These are phyloP conservation scores for Pogostemon cablin DNA, from an alignment of 257 asterid genomes.

Conservation along the genomic window DNA sequence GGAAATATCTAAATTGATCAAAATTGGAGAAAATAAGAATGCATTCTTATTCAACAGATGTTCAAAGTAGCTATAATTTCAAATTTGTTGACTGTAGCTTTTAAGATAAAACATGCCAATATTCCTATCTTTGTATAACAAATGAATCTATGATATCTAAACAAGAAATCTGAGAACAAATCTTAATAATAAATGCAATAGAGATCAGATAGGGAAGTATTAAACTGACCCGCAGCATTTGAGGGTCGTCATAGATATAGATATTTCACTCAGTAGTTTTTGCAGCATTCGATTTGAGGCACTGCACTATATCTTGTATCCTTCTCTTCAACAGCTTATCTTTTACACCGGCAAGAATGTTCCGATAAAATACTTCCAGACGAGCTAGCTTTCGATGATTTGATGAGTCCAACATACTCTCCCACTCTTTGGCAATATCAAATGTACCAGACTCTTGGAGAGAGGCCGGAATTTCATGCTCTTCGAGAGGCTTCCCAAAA, in stretches of 20 bases:
- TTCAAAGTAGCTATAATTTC: background rate
- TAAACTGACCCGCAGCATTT: slow-evolving; percentile 26
- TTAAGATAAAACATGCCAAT: background rate
- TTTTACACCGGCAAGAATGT: slow-evolving; percentile 78
- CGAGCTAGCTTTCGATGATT: slow-evolving; percentile 63
- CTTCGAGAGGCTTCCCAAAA: slow-evolving; percentile 74
- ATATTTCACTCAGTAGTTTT: slow-evolving; percentile 25
- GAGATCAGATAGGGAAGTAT: slow-evolving; percentile 1
- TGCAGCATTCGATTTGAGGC: slow-evolving; percentile 44
- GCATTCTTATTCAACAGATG: slow-evolving; percentile 1
- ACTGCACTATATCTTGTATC: slow-evolving; percentile 66
- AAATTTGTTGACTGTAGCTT: slow-evolving; percentile 9
- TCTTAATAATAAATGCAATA: background rate
- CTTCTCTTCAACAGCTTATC: slow-evolving; percentile 77
- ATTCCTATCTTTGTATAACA: background rate
- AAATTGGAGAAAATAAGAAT: background rate
- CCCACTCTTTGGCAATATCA: slow-evolving; percentile 83
- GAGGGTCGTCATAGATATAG: background rate
- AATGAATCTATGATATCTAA: background rate
- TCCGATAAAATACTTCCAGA: slow-evolving; percentile 70
- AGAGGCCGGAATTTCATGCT: slow-evolving; percentile 62
- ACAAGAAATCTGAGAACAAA: slow-evolving; percentile 21
- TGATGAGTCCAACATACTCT: slow-evolving; percentile 72
- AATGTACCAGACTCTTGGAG: slow-evolving; percentile 47
- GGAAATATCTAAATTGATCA: slow-evolving; percentile 2